Evolutionary conservation across 2,329 filamentous ascomycete species (phyloP).

Genomic region (Aotearoamyces nothofagi): DNA sequence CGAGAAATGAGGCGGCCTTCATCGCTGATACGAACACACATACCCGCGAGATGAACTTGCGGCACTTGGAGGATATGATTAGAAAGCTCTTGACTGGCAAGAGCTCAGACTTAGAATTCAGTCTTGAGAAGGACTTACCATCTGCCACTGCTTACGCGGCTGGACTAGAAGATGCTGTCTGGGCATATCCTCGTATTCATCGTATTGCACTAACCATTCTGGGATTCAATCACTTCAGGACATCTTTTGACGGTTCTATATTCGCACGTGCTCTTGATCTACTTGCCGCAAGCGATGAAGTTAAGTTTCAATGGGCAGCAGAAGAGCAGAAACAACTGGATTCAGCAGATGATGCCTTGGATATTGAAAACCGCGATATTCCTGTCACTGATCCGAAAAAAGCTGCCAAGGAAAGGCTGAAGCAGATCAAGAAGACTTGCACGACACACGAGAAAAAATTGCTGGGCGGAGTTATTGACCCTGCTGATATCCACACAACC

Average conservation of each 20-base stretch:
- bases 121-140: conserved; percentile 15
- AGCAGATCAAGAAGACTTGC: conserved; percentile 36
- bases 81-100: conserved; percentile 14
- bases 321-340: conserved; percentile 25
- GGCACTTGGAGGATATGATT: conserved; percentile 50
- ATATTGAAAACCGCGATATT: conserved; percentile 17
- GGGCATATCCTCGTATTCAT: conserved; percentile 45
- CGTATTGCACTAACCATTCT: conserved; percentile 35
- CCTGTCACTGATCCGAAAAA: conserved; percentile 20
- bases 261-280: conserved; percentile 24
- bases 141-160: conserved; percentile 12
- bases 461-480: conserved; percentile 66
- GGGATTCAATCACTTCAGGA: conserved; percentile 22
- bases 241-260: conserved; percentile 20
- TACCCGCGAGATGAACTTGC: conserved; percentile 41
- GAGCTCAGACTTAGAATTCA: conserved; percentile 7
- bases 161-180: conserved; percentile 33
- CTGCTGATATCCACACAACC: conserved; percentile 68
- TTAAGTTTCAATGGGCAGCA: conserved; percentile 26
- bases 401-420: conserved; percentile 24
- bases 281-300: conserved; percentile 28
- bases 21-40: conserved; percentile 30
- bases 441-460: conserved; percentile 74
- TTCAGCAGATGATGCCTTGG: conserved; percentile 16
- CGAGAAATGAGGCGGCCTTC: conserved; percentile 24